A percentile compares a stretch with the other conserved stretches of the same genome.
Evolutionary conservation across 345 rosid species (phyloP).

Genomic region (Aquilaria yunnanensis): DNA sequence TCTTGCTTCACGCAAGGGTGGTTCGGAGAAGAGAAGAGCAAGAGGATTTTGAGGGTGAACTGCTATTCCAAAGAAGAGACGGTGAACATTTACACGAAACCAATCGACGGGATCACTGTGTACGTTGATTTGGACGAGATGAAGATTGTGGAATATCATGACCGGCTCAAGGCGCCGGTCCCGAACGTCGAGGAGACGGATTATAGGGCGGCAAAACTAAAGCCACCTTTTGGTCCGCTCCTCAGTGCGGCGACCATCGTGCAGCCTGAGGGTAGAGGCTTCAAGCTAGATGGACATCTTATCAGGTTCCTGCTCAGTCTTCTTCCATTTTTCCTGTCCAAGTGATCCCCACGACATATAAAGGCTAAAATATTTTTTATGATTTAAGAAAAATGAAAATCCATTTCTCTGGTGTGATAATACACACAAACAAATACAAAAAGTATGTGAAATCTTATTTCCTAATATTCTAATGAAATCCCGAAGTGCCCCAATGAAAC

Average conservation of each 20-base stretch:
- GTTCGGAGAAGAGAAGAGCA: conserved; percentile 19
- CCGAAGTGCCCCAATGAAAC: no score
- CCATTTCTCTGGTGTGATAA: no score
- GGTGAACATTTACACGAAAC: conserved; percentile 15
- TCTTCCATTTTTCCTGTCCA: no score
- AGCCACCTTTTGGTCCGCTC: conserved; percentile 10
- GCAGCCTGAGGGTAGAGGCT: conserved; percentile 1
- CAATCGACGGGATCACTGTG: conserved; percentile 15
- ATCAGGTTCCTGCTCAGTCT: conserved; percentile 10
- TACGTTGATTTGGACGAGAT: conserved; percentile 16
- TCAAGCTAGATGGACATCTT: conserved; percentile 14
- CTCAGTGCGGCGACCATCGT: background rate
- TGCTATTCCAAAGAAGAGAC: conserved; percentile 12
- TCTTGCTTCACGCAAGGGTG: conserved; percentile 23
- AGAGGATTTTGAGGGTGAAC: conserved; percentile 5
- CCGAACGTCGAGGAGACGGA: conserved; percentile 22
- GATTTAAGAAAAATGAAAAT: no score
- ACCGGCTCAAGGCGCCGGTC: background rate
- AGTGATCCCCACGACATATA: background rate
- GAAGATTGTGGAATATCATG: conserved; percentile 9
- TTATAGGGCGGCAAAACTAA: conserved; percentile 7
- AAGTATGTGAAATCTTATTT: no score
- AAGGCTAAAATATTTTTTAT: no score
- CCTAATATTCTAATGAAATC: no score
- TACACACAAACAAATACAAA: no score